phyloP scores from a whole-genome alignment of 805 yeast species.

The Candida pseudofarinosa region DNA sequence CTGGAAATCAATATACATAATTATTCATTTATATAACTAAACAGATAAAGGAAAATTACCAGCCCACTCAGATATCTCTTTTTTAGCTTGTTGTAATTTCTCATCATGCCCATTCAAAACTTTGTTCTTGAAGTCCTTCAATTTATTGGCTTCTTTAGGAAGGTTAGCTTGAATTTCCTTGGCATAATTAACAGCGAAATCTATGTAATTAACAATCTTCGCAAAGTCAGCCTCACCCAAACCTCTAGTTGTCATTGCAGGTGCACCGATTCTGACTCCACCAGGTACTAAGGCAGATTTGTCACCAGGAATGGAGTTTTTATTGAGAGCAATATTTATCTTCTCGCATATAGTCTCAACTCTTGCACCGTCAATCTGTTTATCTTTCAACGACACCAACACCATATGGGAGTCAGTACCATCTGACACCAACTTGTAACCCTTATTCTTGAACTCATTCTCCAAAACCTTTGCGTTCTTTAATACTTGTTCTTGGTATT shows the following conservation, averaged over 20 bases:
- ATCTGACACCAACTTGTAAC: conserved; percentile 76
- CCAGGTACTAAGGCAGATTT: conserved; percentile 93
- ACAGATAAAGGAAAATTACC: conserved; percentile 67
- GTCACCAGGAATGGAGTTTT: conserved; percentile 96
- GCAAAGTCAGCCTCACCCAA: conserved; percentile 74
- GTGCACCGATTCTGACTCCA: conserved; percentile 95
- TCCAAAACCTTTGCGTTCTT: conserved; percentile 80
- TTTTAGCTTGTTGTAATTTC: conserved; percentile 56
- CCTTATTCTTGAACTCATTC: conserved; percentile 55
- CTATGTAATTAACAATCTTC: conserved; percentile 75
- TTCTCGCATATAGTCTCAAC: conserved; percentile 85
- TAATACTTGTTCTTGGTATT: conserved; percentile 80
- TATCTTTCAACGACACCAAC: conserved; percentile 74
- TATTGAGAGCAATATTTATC: conserved; percentile 90
- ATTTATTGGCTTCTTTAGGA: conserved; percentile 90
- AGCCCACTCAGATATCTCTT: conserved; percentile 88
- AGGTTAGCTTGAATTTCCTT: conserved; percentile 68
- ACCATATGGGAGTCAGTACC: conserved; percentile 96
- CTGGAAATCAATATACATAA: not conserved
- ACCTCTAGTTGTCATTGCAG: conserved; percentile 98
- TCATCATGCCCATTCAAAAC: conserved; percentile 70
- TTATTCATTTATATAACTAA: conserved; percentile 8
- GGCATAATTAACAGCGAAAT: conserved; percentile 75
- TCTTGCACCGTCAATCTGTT: conserved; percentile 92
- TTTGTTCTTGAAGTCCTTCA: conserved; percentile 91